Conservation (phyloP, 75 land plant species). For the Cupressus sempervirens region DNA sequence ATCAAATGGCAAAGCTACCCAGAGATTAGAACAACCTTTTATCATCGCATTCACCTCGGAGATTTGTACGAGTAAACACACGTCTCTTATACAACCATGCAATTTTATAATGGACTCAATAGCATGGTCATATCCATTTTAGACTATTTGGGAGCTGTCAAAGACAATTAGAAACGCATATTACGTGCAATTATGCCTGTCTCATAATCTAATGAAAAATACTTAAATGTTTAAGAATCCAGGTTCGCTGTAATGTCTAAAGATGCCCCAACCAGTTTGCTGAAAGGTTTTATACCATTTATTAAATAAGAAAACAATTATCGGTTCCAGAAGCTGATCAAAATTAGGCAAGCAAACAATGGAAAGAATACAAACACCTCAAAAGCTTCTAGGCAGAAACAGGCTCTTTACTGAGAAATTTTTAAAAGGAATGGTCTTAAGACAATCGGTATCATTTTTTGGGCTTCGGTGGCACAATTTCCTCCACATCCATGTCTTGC, state of each 20-base stretch:
- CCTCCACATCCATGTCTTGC: conserved; percentile 35
- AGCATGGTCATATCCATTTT: not conserved
- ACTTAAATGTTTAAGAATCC: not conserved
- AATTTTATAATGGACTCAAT: not conserved
- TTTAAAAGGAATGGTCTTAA: not conserved
- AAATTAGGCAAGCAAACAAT: not conserved
- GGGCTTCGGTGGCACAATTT: not conserved
- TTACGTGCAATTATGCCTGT: not conserved
- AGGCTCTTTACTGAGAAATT: not conserved
- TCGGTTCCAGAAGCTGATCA: not conserved
- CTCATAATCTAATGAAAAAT: not conserved
- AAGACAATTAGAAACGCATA: not conserved
- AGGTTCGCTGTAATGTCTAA: not conserved
- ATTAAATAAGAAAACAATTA: not conserved
- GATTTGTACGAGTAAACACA: not conserved
- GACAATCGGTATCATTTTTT: not conserved
- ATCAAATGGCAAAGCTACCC: too few species aligned
- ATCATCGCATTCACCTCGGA: too few species aligned
- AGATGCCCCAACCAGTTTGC: not conserved
- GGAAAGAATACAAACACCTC: not conserved
- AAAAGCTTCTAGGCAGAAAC: not conserved
- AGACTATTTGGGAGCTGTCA: not conserved
- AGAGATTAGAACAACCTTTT: too few species aligned
- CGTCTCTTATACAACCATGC: not conserved
- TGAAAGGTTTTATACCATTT: not conserved